A percentile compares a stretch with the other conserved stretches of the same genome.
phyloP scores from a whole-genome alignment of 371 early-diverging fungal species.

The Entomophthora muscae region DNA sequence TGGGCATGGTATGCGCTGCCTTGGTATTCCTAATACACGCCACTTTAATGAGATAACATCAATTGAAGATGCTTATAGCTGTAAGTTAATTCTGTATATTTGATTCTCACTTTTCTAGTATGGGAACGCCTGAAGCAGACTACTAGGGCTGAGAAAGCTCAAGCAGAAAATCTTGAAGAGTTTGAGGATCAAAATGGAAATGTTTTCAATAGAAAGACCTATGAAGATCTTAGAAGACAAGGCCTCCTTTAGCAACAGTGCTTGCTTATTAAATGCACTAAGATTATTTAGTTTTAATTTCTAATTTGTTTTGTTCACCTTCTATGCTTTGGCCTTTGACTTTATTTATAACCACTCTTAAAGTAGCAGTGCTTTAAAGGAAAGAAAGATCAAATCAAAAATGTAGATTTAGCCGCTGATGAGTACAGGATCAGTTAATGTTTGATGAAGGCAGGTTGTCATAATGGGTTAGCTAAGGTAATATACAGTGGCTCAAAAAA shows the following conservation, averaged over 20 bases:
- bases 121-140: slow-evolving; percentile 64
- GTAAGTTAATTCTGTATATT: slow-evolving; percentile 25
- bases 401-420: too few species aligned
- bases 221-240: slow-evolving; percentile 84
- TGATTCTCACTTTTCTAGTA: slow-evolving; percentile 32
- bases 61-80: slow-evolving; percentile 78
- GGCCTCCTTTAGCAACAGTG: slow-evolving; percentile 78
- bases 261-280: too few species aligned
- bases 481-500: too few species aligned
- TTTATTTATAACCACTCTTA: too few species aligned
- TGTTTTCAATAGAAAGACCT: slow-evolving; percentile 95
- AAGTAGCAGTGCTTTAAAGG: too few species aligned
- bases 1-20: slow-evolving; percentile 82
- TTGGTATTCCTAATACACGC: slow-evolving; percentile 85
- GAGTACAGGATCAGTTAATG: too few species aligned
- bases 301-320: too few species aligned
- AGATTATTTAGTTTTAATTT: too few species aligned
- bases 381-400: too few species aligned
- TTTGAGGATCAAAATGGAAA: slow-evolving; percentile 95
- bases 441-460: too few species aligned
- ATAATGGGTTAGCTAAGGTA: too few species aligned
- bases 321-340: too few species aligned
- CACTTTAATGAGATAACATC: slow-evolving; percentile 87
- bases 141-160: slow-evolving; percentile 36
- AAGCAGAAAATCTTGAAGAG: slow-evolving; percentile 74